Percentiles rank a stretch among this genome's conserved stretches.
These are phyloP conservation scores for Boletales sp. DNA, from an alignment of 768 basidiomycete genomes.

Conservation along the genomic window DNA sequence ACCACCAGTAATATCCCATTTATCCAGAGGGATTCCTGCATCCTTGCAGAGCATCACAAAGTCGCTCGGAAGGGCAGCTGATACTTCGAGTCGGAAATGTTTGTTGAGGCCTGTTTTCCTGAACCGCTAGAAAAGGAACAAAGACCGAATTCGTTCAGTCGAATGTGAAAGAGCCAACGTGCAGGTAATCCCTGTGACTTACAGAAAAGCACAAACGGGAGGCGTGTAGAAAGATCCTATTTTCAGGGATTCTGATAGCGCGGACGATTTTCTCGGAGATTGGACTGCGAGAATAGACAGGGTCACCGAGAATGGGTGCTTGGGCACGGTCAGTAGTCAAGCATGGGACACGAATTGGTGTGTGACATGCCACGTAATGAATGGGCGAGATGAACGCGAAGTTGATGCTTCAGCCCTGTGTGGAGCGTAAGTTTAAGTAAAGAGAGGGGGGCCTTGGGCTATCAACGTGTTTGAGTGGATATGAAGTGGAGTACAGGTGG, in stretches of 20 bases:
- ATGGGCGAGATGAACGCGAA: conserved; percentile 61
- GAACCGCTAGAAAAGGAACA: conserved; percentile 41
- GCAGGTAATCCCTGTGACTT: conserved; percentile 19
- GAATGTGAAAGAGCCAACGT: background rate
- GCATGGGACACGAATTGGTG: background rate
- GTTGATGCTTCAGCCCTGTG: conserved; percentile 69
- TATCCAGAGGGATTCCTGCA: conserved; percentile 39
- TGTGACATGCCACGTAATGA: conserved; percentile 41
- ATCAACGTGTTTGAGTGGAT: conserved; percentile 23
- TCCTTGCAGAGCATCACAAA: conserved; percentile 51
- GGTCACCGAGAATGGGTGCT: conserved; percentile 71
- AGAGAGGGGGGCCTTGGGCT: conserved; percentile 47
- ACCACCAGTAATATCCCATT: conserved; percentile 40
- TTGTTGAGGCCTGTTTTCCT: conserved; percentile 40
- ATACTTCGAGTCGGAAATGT: conserved; percentile 49
- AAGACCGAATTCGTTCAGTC: background rate
- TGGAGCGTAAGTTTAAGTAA: conserved; percentile 53
- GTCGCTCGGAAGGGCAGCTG: conserved; percentile 55
- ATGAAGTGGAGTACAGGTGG: conserved; percentile 11
- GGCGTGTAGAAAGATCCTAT: conserved; percentile 61
- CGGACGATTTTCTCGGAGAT: conserved; percentile 30
- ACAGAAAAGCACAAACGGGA: conserved; percentile 56
- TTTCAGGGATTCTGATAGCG: conserved; percentile 34
- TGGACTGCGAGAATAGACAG: conserved; percentile 41
- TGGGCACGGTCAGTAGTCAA: conserved; percentile 10